A percentile compares a stretch with the other conserved stretches of the same genome.
These are phyloP conservation scores for Sechiopsis laciniata DNA, from an alignment of 306 rosid species.

Conservation along the genomic window DNA sequence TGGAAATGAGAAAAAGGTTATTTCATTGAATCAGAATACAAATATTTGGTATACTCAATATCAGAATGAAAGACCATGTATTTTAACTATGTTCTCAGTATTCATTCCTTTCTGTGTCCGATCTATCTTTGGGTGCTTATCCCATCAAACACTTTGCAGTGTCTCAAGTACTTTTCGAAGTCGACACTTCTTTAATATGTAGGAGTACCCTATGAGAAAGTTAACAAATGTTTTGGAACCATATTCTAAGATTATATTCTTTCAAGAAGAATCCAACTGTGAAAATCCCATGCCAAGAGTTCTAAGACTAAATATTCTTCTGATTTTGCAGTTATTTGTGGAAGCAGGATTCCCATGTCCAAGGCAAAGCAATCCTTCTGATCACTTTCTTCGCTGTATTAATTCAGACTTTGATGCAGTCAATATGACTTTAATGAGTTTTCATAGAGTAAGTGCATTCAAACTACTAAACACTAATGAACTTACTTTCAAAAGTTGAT, in stretches of 20 bases:
- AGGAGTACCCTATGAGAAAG: not conserved
- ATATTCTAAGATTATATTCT: not conserved
- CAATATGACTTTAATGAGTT: constrained; percentile 35
- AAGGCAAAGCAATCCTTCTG: constrained; percentile 81
- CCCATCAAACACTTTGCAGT: not conserved
- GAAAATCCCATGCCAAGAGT: not conserved
- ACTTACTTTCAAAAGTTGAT: not conserved
- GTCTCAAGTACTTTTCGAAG: too few species aligned
- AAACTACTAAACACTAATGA: too few species aligned
- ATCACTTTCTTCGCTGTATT: constrained; percentile 84
- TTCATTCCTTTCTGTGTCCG: not conserved
- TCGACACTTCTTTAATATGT: not conserved
- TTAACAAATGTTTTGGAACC: not conserved
- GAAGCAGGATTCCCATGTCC: constrained; percentile 88
- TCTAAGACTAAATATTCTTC: not conserved
- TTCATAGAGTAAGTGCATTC: constrained; percentile 42
- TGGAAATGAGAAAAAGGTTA: too few species aligned
- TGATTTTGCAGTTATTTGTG: constrained; percentile 60
- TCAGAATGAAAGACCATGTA: not conserved
- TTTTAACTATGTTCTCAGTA: not conserved
- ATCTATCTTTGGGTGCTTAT: not conserved
- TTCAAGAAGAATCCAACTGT: not conserved
- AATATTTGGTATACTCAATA: not conserved
- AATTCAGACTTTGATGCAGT: constrained; percentile 80
- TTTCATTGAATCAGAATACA: not conserved